Conservation (phyloP, 1,139 yeast species). For the Scheffersomyces stambukii region DNA sequence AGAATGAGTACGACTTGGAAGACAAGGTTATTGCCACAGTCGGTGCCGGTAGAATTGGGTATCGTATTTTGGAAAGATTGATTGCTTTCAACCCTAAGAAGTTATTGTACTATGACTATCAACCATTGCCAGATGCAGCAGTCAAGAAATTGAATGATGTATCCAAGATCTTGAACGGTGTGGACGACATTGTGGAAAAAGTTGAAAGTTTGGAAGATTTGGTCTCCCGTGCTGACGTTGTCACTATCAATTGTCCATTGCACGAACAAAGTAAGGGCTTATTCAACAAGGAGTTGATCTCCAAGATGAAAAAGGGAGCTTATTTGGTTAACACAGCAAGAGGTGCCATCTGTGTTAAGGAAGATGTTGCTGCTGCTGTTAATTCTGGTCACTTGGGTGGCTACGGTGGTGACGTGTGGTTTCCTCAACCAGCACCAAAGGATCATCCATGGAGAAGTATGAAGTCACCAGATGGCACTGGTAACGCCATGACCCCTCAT, state of each 20-base stretch:
- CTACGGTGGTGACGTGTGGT: constrained; percentile 86
- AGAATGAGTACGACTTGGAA: constrained; percentile 71
- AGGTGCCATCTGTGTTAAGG: constrained; percentile 71
- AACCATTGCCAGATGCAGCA: constrained; percentile 56
- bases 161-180: constrained; percentile 35
- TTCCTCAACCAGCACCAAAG: constrained; percentile 73
- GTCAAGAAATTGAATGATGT: constrained; percentile 47
- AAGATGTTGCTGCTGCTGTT: constrained; percentile 75
- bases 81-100: constrained; percentile 73
- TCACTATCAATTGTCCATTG: constrained; percentile 75
- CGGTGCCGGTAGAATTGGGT: constrained; percentile 83
- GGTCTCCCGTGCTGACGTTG: constrained; percentile 67
- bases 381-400: constrained; percentile 67
- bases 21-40: constrained; percentile 74
- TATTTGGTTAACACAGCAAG: constrained; percentile 81
- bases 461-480: constrained; percentile 63
- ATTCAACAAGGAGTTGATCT: constrained; percentile 61
- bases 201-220: constrained; percentile 63
- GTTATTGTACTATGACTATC: constrained; percentile 73
- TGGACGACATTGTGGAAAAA: constrained; percentile 47
- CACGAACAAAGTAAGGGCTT: constrained; percentile 67
- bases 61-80: constrained; percentile 68
- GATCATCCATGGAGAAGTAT: constrained; percentile 76
- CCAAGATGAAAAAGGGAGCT: constrained; percentile 75
- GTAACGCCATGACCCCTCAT: constrained; percentile 86